Evolutionary conservation across 805 yeast species (phyloP).

Genomic region (Metschnikowia cubensis): DNA sequence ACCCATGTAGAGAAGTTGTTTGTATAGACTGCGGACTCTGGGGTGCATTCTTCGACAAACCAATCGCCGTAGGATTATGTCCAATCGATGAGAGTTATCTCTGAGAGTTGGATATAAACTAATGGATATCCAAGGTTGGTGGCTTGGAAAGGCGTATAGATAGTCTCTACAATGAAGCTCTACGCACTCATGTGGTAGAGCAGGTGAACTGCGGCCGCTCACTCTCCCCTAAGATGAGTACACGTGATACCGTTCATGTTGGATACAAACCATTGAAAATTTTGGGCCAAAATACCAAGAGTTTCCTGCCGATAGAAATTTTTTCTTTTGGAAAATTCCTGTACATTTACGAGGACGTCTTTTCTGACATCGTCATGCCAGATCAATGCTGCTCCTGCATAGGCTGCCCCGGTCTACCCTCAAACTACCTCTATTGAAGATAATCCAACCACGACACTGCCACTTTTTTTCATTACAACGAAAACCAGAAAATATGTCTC

Average conservation of each 20-base stretch:
- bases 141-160: background rate
- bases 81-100: too few species aligned
- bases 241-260: background rate
- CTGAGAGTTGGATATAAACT: too few species aligned
- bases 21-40: constrained; percentile 17
- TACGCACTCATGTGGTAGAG: background rate
- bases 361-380: background rate
- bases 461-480: background rate
- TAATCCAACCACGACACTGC: background rate
- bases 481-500: background rate
- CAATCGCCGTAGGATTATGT: background rate
- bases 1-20: constrained; percentile 31
- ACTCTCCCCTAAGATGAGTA: background rate
- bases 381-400: background rate
- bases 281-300: background rate
- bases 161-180: background rate
- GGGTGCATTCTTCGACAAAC: constrained; percentile 10
- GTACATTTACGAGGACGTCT: background rate
- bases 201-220: background rate
- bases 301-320: too few species aligned
- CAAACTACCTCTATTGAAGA: background rate
- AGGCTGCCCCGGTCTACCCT: background rate
- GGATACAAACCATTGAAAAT: too few species aligned
- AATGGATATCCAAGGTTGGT: too few species aligned
- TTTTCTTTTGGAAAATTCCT: too few species aligned